Base-by-base conservation (phyloP, 2,329 filamentous ascomycete species). In the Trichoderma asperellum region DNA sequence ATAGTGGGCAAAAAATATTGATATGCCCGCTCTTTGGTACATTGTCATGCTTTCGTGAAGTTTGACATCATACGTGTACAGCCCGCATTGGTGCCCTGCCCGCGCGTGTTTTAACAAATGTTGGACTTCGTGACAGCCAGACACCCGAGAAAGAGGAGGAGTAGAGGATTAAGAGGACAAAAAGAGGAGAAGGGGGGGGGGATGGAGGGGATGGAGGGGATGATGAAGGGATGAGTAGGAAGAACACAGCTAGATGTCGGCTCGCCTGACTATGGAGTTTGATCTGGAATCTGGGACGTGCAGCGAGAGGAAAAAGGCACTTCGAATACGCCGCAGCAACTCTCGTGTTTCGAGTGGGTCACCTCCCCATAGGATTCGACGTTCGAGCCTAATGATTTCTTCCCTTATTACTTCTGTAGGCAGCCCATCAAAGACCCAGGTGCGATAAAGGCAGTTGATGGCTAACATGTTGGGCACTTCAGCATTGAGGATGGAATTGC, bases 401-500 rank as follows among this genome's bases (percentile, higher is more conserved):
- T 73, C 72, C 29, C 74, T 72, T 32, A 77, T 71, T 4, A 77
- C 55, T 57, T 81, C 79, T 12, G 68, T 70, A 5, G 79, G 79
- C 12, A 80, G 53, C 18, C 70, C 73, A 6, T 56, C 66, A 37
- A 76, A 78, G 1, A 79, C 55, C 72, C 75, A 75, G n/a, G 69
- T 61, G 58, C 73, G 70, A 34, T 78, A 58, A 7, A 81, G 73
- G 61, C 77, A 78, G 64, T 78, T 78, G 63, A 75, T 73, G 55
- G 77, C 72, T 14, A 81, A 70, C 2, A 68, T 29, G 32, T 76
- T 76, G 14, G 78, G 77, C 58, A 75, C 69, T 7, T 76, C 68
- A 12, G 72, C 73, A 32, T 76, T 71, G 14, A 80, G 70, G 34
- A 80, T 71, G 24, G 79, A 81, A 53, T 80, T 79, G 32, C 75